phyloP scores from a whole-genome alignment of 345 rosid species.

The Raphanus raphanistrum region DNA sequence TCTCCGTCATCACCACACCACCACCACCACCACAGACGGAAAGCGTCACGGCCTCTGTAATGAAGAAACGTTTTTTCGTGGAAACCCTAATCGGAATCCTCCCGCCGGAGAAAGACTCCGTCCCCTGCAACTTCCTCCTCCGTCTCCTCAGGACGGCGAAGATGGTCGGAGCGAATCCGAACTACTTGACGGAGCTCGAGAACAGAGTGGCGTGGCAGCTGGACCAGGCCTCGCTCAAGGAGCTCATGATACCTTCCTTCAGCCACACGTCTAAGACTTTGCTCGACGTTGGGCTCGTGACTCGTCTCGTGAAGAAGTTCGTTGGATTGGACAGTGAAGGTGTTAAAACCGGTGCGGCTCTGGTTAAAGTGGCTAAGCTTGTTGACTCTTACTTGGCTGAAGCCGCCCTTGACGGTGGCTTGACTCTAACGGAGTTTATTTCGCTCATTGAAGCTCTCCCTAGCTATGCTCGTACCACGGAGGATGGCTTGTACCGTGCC shows the following conservation, averaged over 20 bases:
- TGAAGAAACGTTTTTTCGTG: constrained; percentile 77
- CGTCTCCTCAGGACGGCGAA: constrained; percentile 79
- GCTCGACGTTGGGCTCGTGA: constrained; percentile 79
- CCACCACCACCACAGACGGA: constrained; percentile 35
- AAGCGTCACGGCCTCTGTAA: constrained; percentile 59
- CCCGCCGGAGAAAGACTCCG: constrained; percentile 82
- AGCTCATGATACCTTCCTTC: constrained; percentile 86
- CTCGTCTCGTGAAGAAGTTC: constrained; percentile 65
- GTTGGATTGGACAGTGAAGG: constrained; percentile 49
- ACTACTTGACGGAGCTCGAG: constrained; percentile 70
- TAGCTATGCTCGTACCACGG: constrained; percentile 60
- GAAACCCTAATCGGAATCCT: constrained; percentile 76
- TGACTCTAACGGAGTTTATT: constrained; percentile 56
- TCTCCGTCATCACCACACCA: constrained; percentile 6
- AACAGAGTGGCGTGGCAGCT: constrained; percentile 76
- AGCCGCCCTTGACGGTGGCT: constrained; percentile 62
- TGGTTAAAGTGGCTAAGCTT: constrained; percentile 79
- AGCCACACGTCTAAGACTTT: constrained; percentile 70
- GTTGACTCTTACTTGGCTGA: constrained; percentile 79
- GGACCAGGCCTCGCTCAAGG: constrained; percentile 83
- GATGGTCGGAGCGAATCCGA: constrained; percentile 70
- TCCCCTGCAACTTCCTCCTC: constrained; percentile 77
- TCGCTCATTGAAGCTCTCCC: constrained; percentile 68
- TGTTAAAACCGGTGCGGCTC: constrained; percentile 49
- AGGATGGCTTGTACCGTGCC: constrained; percentile 85